Percentiles rank a stretch among this genome's conserved stretches.
phyloP scores from a whole-genome alignment of 2,329 filamentous ascomycete species.

The Botrytis porri region DNA sequence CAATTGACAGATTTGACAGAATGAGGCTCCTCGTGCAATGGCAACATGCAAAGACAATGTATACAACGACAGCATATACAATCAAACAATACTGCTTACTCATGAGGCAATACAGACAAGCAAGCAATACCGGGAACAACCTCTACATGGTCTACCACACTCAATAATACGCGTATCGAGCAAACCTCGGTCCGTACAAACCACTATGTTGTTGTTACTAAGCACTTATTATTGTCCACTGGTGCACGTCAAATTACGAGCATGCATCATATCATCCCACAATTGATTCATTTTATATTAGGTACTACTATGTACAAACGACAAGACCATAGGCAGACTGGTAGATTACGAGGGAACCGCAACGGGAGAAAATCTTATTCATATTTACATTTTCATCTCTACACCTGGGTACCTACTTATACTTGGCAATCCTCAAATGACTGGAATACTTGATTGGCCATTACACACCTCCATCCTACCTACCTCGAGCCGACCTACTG shows the following conservation, averaged over 20 bases:
- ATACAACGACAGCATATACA: not conserved
- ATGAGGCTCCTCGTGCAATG: not conserved
- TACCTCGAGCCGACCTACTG: not conserved
- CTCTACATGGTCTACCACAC: not conserved
- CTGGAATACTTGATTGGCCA: not conserved
- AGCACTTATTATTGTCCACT: no score
- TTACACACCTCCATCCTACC: not conserved
- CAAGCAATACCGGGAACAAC: not conserved
- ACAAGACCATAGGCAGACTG: not conserved
- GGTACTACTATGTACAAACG: not conserved
- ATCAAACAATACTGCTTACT: not conserved
- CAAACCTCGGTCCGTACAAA: not conserved
- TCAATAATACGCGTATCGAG: not conserved
- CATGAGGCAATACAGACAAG: not conserved
- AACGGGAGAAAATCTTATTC: not conserved
- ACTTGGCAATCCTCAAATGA: not conserved
- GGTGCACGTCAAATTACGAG: no score
- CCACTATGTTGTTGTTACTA: not conserved
- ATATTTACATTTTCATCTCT: not conserved
- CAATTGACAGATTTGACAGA: not conserved
- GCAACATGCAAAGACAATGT: not conserved
- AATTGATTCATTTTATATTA: not conserved
- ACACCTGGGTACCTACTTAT: no score
- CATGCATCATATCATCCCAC: constrained; percentile 2
- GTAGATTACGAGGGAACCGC: not conserved